Conservation (phyloP, 2,329 filamentous ascomycete species). For the Xylariales sp. region DNA sequence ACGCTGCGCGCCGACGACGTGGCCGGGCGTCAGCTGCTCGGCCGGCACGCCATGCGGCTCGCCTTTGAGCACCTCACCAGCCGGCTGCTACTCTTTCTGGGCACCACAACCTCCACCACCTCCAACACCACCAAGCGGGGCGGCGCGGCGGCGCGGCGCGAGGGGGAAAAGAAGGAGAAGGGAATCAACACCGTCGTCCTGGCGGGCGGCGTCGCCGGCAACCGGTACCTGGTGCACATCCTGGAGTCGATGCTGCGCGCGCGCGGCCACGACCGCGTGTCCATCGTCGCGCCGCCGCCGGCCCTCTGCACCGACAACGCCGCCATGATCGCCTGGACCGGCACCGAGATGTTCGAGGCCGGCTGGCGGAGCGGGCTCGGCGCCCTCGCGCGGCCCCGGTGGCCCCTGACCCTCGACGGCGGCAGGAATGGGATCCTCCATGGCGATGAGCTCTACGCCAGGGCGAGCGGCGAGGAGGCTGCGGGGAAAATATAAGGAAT, state of each 20-base stretch:
- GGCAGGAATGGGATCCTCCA: conserved; percentile 63
- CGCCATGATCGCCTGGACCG: conserved; percentile 95
- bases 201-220: conserved; percentile 87
- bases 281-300: conserved; percentile 69
- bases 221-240: conserved; percentile 71
- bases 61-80: conserved; percentile 84
- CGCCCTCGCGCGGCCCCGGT: conserved; percentile 60
- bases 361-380: conserved; percentile 64
- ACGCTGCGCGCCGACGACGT: conserved; percentile 38
- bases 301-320: conserved; percentile 90
- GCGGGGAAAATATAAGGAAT: conserved; percentile 1
- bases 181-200: conserved; percentile 61
- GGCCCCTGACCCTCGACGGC: conserved; percentile 63
- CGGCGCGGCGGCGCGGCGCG: no score
- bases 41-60: conserved; percentile 69
- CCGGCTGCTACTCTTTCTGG: conserved; percentile 68
- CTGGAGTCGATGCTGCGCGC: conserved; percentile 52
- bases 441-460: no score
- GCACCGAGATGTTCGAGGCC: conserved; percentile 82
- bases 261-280: conserved; percentile 59
- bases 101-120: conserved; percentile 18
- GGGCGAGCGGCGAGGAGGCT: conserved; percentile 35
- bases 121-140: no score
- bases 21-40: conserved; percentile 64
- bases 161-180: no score